A percentile compares a stretch with the other conserved stretches of the same genome.
Evolutionary conservation across 257 asterid genomes (phyloP).

Genomic region (Solanum neorickii): DNA sequence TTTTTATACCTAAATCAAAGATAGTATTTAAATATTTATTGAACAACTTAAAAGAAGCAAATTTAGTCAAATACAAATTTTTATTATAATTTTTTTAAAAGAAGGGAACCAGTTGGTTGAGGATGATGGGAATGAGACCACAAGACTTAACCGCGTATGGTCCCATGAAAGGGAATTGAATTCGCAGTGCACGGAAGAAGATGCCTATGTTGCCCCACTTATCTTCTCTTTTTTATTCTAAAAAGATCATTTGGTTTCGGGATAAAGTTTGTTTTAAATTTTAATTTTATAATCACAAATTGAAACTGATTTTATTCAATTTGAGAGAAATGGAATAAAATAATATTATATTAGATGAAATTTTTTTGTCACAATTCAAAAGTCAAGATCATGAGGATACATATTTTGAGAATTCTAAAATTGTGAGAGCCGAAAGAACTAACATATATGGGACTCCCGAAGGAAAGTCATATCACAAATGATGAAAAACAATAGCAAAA

Average conservation of each 20-base stretch:
- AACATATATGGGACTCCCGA: neutral
- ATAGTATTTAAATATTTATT: neutral
- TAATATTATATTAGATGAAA: neutral
- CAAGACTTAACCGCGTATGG: neutral
- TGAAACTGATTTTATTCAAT: no score
- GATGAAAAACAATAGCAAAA: no score
- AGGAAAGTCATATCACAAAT: neutral
- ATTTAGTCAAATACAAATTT: neutral
- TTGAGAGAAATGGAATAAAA: neutral
- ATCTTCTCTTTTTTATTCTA: neutral
- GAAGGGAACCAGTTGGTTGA: neutral
- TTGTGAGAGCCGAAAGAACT: neutral
- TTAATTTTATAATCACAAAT: no score
- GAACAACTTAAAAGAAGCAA: neutral
- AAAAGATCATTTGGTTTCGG: no score
- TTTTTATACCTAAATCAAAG: neutral
- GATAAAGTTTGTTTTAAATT: no score
- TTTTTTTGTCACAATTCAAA: neutral
- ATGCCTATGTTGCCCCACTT: neutral
- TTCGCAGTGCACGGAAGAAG: neutral
- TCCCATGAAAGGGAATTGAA: neutral
- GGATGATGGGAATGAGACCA: neutral
- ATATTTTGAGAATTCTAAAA: no score
- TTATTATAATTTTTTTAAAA: no score
- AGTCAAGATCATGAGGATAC: no score